Evolutionary conservation across 208 protist genomes (phyloP), one percentile per base, ranked within the genome.

Genomic region (Trypanosoma cruzi): DNA sequence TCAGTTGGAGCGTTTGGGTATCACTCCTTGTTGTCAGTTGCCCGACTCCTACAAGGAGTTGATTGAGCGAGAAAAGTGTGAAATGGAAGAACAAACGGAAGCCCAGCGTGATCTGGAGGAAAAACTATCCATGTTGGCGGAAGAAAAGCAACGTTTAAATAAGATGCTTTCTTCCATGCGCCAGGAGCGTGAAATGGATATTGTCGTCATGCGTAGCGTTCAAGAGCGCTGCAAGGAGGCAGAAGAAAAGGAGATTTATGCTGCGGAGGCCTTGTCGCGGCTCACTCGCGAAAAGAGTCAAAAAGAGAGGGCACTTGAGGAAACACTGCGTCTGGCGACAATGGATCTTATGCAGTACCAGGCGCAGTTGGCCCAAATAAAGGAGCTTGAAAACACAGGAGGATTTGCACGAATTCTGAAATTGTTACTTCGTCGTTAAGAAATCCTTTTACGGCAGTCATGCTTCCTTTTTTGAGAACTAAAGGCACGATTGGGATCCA

Each of bases 21-120:
- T 91, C 32, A 70, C 62, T 53, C 89, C 89, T 56, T 95, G 89
- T 71, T 88, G 85, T 68, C 56, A 79, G 56, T 62, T 95, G 13
- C 89, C 89, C 8, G 71, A 92, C 42, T 86, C 79, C 7, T 95
- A 84, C 36, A 60, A 79, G 44, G 84, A 87, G 48, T 74, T 95
- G 14, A 81, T 80, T 57, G 80, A 80, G 49, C 63, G 34, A n/a
- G 89, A 95, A 20, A 66, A 70, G 50, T 77, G 70, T 14, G 73
- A 81, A 59, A 66, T 88, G 24, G 77, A 81, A 28, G 77, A 88
- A 18, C 84, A 90, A 67, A 59, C 66, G 0, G 79, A 74, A 49
- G 79, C 79, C 64, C 89, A 91, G 71, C 67, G 73, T 13, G 84
- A 92, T 57, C 61, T 93, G 37, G 82, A 91, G 71, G 79, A 77